These are phyloP conservation scores for Yamadazyma taylorii DNA, from an alignment of 1,139 yeast species.

Conservation along the genomic window DNA sequence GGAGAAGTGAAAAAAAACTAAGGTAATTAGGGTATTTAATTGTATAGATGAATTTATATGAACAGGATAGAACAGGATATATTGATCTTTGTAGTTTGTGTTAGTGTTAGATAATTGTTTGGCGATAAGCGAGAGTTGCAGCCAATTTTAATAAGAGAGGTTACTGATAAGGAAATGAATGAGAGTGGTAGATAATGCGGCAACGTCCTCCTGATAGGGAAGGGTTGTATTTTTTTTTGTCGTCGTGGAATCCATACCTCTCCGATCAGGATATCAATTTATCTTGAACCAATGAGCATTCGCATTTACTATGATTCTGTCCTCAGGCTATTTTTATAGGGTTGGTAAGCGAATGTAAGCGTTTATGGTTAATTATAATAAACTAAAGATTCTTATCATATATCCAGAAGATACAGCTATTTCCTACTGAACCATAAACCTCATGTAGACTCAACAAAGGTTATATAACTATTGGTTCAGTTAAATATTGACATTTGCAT, in stretches of 20 bases:
- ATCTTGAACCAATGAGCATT: conserved; percentile 10
- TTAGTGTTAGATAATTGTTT: no score
- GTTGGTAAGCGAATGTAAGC: no score
- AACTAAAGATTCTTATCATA: no score
- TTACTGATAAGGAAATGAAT: no score
- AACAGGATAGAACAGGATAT: background rate
- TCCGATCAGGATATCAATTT: conserved; percentile 6
- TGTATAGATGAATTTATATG: background rate
- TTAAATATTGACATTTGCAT: no score
- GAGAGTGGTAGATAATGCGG: background rate
- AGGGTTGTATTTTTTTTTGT: conserved; percentile 3
- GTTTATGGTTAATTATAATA: no score
- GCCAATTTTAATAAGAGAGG: no score
- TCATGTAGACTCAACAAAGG: no score
- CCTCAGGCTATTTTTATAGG: background rate
- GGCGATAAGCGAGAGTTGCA: no score
- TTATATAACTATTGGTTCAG: no score
- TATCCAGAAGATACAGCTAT: no score
- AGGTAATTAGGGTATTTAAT: background rate
- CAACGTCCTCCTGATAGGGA: conserved; percentile 1
- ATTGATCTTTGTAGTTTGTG: background rate
- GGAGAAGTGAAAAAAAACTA: conserved; percentile 20
- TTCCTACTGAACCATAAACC: no score
- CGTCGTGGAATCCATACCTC: conserved; percentile 3
- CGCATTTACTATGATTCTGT: background rate